These are phyloP conservation scores for Dendrothele bispora DNA, from an alignment of 768 basidiomycete genomes.

Conservation along the genomic window DNA sequence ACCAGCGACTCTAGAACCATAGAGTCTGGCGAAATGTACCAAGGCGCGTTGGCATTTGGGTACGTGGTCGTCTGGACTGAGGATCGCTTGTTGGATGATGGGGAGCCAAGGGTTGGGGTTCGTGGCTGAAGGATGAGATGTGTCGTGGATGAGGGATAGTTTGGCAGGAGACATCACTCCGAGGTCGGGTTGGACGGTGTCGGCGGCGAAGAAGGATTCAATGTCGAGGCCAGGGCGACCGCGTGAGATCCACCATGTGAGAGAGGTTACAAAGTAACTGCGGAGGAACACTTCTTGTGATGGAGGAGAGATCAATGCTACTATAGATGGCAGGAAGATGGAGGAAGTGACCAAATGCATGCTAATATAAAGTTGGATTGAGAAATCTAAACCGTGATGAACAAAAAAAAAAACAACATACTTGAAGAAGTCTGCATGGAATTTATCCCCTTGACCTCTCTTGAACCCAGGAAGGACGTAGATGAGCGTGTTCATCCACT, in stretches of 20 bases:
- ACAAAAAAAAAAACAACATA: slow-evolving; percentile 22
- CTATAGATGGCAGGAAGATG: slow-evolving; percentile 40
- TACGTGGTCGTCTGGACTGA: slow-evolving; percentile 35
- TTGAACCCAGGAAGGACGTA: slow-evolving; percentile 40
- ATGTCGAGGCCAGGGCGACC: slow-evolving; percentile 33
- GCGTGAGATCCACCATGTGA: slow-evolving; percentile 29
- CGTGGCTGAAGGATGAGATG: slow-evolving; percentile 13
- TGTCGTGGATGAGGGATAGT: slow-evolving; percentile 8
- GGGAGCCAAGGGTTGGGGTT: slow-evolving; percentile 40
- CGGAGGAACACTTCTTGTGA: slow-evolving; percentile 39
- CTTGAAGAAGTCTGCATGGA: slow-evolving; percentile 43
- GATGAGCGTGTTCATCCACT: slow-evolving; percentile 39
- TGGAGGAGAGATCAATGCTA: slow-evolving; percentile 20
- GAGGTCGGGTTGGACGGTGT: slow-evolving; percentile 6
- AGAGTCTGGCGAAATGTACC: slow-evolving; percentile 32
- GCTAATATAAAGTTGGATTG: slow-evolving; percentile 20
- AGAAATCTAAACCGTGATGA: slow-evolving; percentile 7
- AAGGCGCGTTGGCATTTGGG: slow-evolving; percentile 36
- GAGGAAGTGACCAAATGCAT: slow-evolving; percentile 49
- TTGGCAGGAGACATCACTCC: slow-evolving; percentile 15
- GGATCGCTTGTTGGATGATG: slow-evolving; percentile 35
- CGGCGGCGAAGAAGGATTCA: slow-evolving; percentile 25
- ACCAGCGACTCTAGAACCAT: background rate
- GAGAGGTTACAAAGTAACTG: slow-evolving; percentile 1
- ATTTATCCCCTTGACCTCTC: slow-evolving; percentile 22